Conservation (phyloP, 1,284 basidiomycete genomes). For the Hypsizygus ulmarius region DNA sequence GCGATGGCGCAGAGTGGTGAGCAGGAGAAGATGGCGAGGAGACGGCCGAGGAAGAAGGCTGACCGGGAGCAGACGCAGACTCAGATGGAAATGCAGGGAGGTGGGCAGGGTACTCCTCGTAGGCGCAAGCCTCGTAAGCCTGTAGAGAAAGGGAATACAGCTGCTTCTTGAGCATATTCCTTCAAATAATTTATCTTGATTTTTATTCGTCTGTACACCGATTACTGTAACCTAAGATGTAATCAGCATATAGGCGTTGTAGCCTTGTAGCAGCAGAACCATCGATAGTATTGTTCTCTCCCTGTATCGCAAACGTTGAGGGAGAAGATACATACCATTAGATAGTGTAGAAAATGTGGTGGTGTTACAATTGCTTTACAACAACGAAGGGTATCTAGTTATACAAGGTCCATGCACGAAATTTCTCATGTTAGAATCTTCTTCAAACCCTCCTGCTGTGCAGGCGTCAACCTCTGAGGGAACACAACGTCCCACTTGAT, state of each 20-base stretch:
- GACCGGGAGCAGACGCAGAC: slow-evolving; percentile 10
- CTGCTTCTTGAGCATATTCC: neutral
- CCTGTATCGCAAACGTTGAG: no score
- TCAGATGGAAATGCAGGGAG: neutral
- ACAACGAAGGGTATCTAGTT: slow-evolving; percentile 12
- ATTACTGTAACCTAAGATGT: no score
- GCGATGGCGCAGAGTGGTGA: neutral
- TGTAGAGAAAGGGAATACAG: neutral
- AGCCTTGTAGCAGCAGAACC: no score
- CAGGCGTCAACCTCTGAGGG: slow-evolving; percentile 69
- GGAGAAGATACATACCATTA: no score
- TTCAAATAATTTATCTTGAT: neutral
- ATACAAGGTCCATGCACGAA: neutral
- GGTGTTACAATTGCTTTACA: slow-evolving; percentile 1
- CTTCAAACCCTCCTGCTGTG: slow-evolving; percentile 78
- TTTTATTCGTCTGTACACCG: neutral
- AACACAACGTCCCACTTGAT: slow-evolving; percentile 85
- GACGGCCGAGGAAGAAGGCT: slow-evolving; percentile 6
- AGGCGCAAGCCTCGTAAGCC: slow-evolving; percentile 8
- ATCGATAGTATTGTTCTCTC: no score
- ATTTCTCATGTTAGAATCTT: slow-evolving; percentile 48
- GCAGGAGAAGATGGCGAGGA: neutral
- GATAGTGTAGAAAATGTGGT: no score
- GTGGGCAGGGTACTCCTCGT: no score
- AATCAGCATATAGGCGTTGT: no score